Percentiles rank a stretch among this genome's conserved stretches.
phyloP scores from a whole-genome alignment of 208 protist genomes.

The Crithidia bombi region DNA sequence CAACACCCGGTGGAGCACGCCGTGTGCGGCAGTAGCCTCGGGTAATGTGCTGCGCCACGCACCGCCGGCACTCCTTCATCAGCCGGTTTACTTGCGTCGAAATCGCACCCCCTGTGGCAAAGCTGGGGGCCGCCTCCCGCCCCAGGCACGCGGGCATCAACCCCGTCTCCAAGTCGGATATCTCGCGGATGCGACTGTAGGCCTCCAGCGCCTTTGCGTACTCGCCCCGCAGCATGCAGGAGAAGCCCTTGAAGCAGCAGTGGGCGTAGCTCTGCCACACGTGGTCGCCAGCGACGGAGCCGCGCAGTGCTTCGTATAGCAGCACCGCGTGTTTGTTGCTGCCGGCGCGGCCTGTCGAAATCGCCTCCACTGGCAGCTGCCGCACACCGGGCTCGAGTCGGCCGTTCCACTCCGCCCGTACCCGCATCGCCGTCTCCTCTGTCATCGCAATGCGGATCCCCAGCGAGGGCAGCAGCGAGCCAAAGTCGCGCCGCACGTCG shows the following conservation, averaged over 20 bases:
- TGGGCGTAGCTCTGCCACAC: conserved; percentile 34
- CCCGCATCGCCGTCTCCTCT: conserved; percentile 42
- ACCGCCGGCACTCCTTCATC: conserved; percentile 19
- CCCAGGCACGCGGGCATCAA: conserved; percentile 19
- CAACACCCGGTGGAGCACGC: conserved; percentile 7
- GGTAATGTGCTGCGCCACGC: background rate
- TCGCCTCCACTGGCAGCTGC: background rate
- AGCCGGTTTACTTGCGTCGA: conserved; percentile 26
- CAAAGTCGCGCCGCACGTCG: conserved; percentile 30
- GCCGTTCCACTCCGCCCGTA: conserved; percentile 21
- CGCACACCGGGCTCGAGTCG: background rate
- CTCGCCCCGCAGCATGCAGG: conserved; percentile 47
- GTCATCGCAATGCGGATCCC: conserved; percentile 34
- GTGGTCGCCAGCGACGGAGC: conserved; percentile 11
- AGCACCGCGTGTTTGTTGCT: conserved; percentile 20
- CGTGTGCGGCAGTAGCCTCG: background rate
- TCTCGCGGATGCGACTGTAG: conserved; percentile 25
- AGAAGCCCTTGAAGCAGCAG: conserved; percentile 36
- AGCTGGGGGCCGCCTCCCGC: conserved; percentile 21
- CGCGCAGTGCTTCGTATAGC: conserved; percentile 35
- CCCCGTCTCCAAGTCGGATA: conserved; percentile 21
- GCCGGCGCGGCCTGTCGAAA: background rate
- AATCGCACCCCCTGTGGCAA: conserved; percentile 17
- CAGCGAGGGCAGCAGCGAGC: conserved; percentile 23
- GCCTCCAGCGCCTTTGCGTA: conserved; percentile 39